Evolutionary conservation across 148 eudicot species (phyloP).

Genomic region (Chenopodium berlandieri): DNA sequence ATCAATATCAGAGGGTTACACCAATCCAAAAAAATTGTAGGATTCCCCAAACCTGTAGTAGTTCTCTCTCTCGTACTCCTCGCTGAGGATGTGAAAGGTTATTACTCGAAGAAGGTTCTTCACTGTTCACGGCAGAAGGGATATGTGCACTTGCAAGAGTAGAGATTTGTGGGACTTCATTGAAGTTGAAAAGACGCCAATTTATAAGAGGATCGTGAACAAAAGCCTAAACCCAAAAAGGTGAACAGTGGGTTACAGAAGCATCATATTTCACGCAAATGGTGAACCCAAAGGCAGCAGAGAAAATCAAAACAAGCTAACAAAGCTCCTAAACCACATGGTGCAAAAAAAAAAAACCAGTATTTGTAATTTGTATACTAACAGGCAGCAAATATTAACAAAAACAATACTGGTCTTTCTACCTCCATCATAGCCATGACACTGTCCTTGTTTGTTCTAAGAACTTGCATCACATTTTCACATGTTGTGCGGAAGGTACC

Average conservation of each 20-base stretch:
- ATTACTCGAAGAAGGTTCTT: constrained; percentile 55
- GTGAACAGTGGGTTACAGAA: constrained; percentile 2
- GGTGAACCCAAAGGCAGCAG: neutral
- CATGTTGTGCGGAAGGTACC: constrained; percentile 98
- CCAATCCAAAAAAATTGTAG: neutral
- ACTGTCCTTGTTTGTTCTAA: constrained; percentile 89
- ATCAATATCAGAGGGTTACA: neutral
- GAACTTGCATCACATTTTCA: constrained; percentile 98
- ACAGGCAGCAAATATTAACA: neutral
- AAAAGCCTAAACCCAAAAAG: constrained; percentile 63
- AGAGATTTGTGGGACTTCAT: constrained; percentile 93
- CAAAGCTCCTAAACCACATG: neutral
- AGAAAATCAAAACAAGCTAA: neutral
- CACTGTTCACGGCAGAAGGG: constrained; percentile 59
- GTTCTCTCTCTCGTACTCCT: constrained; percentile 89
- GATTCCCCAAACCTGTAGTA: constrained; percentile 63
- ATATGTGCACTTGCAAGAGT: constrained; percentile 50
- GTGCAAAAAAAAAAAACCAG: neutral
- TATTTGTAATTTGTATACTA: too few species aligned
- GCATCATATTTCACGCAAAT: constrained; percentile 1
- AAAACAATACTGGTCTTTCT: constrained; percentile 20
- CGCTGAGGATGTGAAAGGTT: constrained; percentile 88
- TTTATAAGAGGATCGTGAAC: constrained; percentile 98
- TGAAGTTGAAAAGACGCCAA: constrained; percentile 97
- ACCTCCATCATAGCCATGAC: constrained; percentile 99